Evolutionary conservation across 2,329 filamentous ascomycete species (phyloP), one percentile per base, ranked within the genome.

Genomic region (Calycina herbarum): DNA sequence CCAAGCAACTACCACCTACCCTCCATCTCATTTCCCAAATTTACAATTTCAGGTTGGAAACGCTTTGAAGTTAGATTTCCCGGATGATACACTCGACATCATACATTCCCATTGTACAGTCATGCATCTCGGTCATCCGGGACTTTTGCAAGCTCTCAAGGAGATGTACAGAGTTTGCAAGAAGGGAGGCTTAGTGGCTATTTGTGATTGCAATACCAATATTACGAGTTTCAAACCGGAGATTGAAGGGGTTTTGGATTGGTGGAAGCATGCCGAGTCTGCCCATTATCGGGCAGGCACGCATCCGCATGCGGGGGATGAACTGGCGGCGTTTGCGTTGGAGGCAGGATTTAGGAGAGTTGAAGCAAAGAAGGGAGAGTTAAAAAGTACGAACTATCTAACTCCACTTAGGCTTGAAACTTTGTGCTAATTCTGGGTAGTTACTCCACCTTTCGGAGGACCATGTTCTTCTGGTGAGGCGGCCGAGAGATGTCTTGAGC

Each of bases 151-250:
- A 20, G 45, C 45, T 51, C n/a, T 51, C n/a, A 51, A 24, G 45
- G 45, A 24, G 20, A 20, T 51, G n/a, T 5, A 20, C 10, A 8
- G 45, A 20, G 45, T 51, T 51, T 51, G 45, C 10, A 51, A 24
- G 45, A 20, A 8, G 20, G n/a, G 45, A 5, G 45, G 45, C 8
- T 10, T 51, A 24, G 45, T 51, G 3, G 45, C 45, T 10, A 3
- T 51, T 51, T 51, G 45, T 24, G 45, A 51, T n/a, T 51, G 45
- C 45, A 51, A 51, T 51, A 51, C 45, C n/a, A 24, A 51, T 8
- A 24, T 11, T 0, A 24, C 17, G 45, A 51, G 20, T 20, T 51
- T 10, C n/a, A 24, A 51, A n/a, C n/a, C n/a, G 2, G 45, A 20
- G 7, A 51, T 20, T 24, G 45, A 51, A 8, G 45, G 45, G 8